phyloP scores from a whole-genome alignment of 1,139 yeast species.

The Geotrichum citri-aurantii region DNA sequence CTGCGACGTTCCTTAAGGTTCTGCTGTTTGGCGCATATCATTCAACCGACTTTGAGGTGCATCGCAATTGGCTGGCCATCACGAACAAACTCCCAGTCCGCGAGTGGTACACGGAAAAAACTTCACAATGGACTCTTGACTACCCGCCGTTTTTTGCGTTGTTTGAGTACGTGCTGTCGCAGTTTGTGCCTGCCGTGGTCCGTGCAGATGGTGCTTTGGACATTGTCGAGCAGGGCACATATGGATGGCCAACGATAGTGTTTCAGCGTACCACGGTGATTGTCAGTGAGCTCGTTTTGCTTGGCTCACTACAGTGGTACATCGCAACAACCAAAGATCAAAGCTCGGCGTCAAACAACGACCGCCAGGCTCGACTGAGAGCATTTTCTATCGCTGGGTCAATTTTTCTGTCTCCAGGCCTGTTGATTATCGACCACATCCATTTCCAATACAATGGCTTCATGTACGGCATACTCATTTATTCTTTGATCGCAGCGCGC shows the following conservation, averaged over 20 bases:
- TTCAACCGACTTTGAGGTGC: slow-evolving; percentile 96
- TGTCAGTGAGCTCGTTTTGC: slow-evolving; percentile 65
- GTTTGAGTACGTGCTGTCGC: slow-evolving; percentile 77
- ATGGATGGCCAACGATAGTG: slow-evolving; percentile 70
- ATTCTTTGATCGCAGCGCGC: slow-evolving; percentile 68
- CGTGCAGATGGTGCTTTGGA: slow-evolving; percentile 70
- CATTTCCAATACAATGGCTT: slow-evolving; percentile 95
- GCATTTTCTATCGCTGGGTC: slow-evolving; percentile 78
- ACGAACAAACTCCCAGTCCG: slow-evolving; percentile 70
- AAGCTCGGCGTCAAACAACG: slow-evolving; percentile 32
- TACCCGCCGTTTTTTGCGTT: slow-evolving; percentile 98
- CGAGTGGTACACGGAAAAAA: slow-evolving; percentile 78
- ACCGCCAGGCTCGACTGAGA: slow-evolving; percentile 31
- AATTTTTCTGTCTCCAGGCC: slow-evolving; percentile 81
- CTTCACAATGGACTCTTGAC: slow-evolving; percentile 93
- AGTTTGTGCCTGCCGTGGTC: slow-evolving; percentile 61
- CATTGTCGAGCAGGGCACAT: slow-evolving; percentile 57
- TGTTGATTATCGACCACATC: slow-evolving; percentile 81
- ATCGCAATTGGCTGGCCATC: slow-evolving; percentile 93
- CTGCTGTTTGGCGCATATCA: slow-evolving; percentile 47
- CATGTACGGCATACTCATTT: slow-evolving; percentile 76
- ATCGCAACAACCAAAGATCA: slow-evolving; percentile 45
- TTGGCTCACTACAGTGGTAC: slow-evolving; percentile 65
- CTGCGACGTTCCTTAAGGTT: slow-evolving; percentile 51
- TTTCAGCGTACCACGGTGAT: slow-evolving; percentile 83